Evolutionary conservation across 495 filamentous ascomycete genomes (phyloP), one percentile per base, ranked within the genome.

Genomic region (Chaetomium fimeti): DNA sequence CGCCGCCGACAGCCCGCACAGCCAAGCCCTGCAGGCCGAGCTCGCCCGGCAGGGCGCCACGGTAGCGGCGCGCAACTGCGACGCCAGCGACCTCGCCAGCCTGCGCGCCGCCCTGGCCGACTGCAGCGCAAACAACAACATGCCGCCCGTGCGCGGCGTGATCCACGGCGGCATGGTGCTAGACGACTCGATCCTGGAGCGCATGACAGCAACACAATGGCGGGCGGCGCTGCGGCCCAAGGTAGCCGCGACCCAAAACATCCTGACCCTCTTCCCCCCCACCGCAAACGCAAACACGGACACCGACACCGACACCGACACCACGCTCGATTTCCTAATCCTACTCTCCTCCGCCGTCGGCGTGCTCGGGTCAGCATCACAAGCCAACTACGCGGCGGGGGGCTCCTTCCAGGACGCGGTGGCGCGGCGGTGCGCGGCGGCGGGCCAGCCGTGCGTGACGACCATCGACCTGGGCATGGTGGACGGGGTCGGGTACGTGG

Each of bases 291-390:
- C n/a, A n/a, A n/a, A n/a, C n/a, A n/a, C n/a, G n/a, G n/a, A n/a
- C n/a, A n/a, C n/a, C n/a, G n/a, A n/a, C n/a, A n/a, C n/a, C n/a
- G n/a, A n/a, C n/a, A n/a, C n/a, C n/a, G n/a, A n/a, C n/a, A n/a
- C n/a, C n/a, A n/a, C 66, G 47, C 74, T 88, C 2, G 85, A 88
- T 67, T 89, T 89, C 75, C 88, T 89, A 68, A 71, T 88, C 51
- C 72, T 78, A 16, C 74, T 87, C 12, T 84, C 83, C n/a, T 89
- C 87, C 1, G 65, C 82, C 0, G 72, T 80, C 9, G 84, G 79
- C 5, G 68, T 83, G 3, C 68, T 84, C n/a, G 86, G 86, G 13
- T 78, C 70, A 7, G 6, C 25, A 0, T 20, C 77, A 0, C 85
- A 88, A 66, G 76, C 81, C 24, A 84, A 84, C 40, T 89, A 89